Base-by-base conservation (phyloP, 768 basidiomycete species). In the Termitomyces sp. region DNA sequence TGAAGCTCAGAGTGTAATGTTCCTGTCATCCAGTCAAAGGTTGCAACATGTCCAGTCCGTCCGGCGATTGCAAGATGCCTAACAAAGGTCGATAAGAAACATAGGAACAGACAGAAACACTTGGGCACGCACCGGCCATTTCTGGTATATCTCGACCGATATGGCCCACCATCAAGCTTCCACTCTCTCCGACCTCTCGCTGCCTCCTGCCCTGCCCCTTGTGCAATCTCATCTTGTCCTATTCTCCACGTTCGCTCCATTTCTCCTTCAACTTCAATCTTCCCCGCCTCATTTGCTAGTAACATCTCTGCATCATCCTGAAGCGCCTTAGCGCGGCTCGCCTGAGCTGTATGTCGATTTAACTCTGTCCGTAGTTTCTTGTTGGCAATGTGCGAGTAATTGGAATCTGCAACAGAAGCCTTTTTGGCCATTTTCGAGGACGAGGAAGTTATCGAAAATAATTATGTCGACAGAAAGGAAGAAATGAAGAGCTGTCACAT, bases 1-100 rank as follows among this genome's bases (percentile, higher is more conserved):
- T 96, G 93, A 18, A 98, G 77, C 70, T 98, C 96, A 6, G 91
- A 81, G 69, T 95, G 91, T 32, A 97, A 75, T 36, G 85, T 84
- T 0, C 94, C 94, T 0, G 90, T 86, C 70, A 91, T 88, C 92
- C 92, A 95, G 72, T 98, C 95, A 67, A 98, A 96, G 0, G 94
- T 92, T 3, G 94, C 92, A 18, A 94, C 87, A 75, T 97, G 94
- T 0, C 97, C 96, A 38, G 79, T 81, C 13, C 80, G 82, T 5
- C 94, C 94, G 0, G 85, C 91, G 64, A 98, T 87, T 0, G 94
- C 96, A 57, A 98, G 71, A 73, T 96, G 89, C 72, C 95, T 92
- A 60, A 2, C 12, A 38, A 66, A 39, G 9, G 38, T 56, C 39
- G 50, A 54, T 20, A 59, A 44, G 60, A 35, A 48, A 28, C 48